A percentile compares a stretch with the other conserved stretches of the same genome.
Evolutionary conservation across 1,284 basidiomycete species (phyloP).

Genomic region (Porodaedalea pini): DNA sequence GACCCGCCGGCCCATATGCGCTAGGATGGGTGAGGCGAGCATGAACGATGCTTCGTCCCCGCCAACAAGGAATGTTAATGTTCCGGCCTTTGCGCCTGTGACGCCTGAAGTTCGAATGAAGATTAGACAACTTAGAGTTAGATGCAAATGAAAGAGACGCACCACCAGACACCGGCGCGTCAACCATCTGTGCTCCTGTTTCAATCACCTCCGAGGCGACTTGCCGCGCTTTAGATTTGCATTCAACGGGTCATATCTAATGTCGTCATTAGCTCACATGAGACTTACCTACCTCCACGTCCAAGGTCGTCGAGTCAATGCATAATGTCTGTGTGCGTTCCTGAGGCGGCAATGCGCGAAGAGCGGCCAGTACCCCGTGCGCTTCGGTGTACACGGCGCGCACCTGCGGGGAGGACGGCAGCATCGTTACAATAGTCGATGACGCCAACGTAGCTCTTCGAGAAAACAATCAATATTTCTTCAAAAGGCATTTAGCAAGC

Average conservation of each 20-base stretch:
- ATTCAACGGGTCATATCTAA: background rate
- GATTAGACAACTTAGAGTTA: background rate
- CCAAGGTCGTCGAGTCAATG: conserved; percentile 87
- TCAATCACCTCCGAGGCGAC: conserved; percentile 54
- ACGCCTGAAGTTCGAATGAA: no score
- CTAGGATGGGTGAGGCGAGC: conserved; percentile 56
- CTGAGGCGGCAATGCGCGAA: conserved; percentile 42
- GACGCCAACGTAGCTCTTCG: conserved; percentile 38
- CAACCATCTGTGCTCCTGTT: conserved; percentile 75
- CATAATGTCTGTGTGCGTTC: conserved; percentile 53
- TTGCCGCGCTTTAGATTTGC: conserved; percentile 42
- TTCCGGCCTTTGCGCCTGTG: conserved; percentile 78
- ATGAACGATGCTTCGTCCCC: conserved; percentile 59
- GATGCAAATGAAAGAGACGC: conserved; percentile 26
- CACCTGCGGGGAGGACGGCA: conserved; percentile 84
- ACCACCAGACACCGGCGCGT: conserved; percentile 91
- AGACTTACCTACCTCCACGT: conserved; percentile 52
- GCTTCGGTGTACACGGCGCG: conserved; percentile 60
- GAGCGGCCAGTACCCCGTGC: conserved; percentile 57
- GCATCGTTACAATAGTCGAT: conserved; percentile 76
- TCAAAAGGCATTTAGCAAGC: conserved; percentile 12
- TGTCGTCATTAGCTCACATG: background rate
- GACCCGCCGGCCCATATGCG: conserved; percentile 77
- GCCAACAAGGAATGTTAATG: conserved; percentile 90
- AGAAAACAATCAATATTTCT: conserved; percentile 16